Evolutionary conservation across 169 alveolate species (phyloP).

Genomic region (Eimeria zaria): DNA sequence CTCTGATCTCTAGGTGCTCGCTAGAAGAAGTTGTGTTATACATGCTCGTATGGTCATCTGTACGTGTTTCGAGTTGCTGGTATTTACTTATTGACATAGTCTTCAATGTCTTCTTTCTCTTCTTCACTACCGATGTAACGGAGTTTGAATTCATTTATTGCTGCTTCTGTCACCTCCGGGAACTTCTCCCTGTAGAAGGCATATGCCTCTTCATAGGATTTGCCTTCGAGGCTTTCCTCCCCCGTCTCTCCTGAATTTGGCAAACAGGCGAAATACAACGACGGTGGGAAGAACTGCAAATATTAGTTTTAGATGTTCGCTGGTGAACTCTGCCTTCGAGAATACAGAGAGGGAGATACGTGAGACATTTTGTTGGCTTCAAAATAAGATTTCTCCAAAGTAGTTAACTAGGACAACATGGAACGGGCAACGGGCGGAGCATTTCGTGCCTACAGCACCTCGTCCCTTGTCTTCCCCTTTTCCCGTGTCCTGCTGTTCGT

Average conservation of each 20-base stretch:
- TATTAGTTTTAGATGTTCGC: neutral
- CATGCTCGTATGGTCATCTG: neutral
- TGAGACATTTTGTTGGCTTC: neutral
- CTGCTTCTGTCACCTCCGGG: slow-evolving; percentile 71
- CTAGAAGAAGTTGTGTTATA: neutral
- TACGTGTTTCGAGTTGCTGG: neutral
- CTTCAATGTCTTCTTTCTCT: slow-evolving; percentile 75
- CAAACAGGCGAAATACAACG: neutral
- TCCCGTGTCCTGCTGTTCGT: neutral
- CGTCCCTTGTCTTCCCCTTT: neutral
- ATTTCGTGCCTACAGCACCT: neutral
- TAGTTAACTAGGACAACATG: neutral
- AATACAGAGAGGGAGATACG: neutral
- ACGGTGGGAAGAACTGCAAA: neutral
- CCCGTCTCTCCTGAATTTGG: slow-evolving; percentile 70
- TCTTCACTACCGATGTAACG: slow-evolving; percentile 79
- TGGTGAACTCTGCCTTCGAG: neutral
- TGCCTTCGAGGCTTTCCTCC: slow-evolving; percentile 36
- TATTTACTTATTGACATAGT: slow-evolving; percentile 51
- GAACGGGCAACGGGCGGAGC: neutral
- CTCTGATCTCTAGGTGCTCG: neutral
- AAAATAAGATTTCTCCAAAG: neutral
- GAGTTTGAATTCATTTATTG: slow-evolving; percentile 52
- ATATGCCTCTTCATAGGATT: slow-evolving; percentile 79
- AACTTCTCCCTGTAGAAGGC: slow-evolving; percentile 68